A percentile compares a stretch with the other conserved stretches of the same genome.
Conservation (phyloP, 2,329 filamentous ascomycete genomes). For the Colletotrichum sp. region DNA sequence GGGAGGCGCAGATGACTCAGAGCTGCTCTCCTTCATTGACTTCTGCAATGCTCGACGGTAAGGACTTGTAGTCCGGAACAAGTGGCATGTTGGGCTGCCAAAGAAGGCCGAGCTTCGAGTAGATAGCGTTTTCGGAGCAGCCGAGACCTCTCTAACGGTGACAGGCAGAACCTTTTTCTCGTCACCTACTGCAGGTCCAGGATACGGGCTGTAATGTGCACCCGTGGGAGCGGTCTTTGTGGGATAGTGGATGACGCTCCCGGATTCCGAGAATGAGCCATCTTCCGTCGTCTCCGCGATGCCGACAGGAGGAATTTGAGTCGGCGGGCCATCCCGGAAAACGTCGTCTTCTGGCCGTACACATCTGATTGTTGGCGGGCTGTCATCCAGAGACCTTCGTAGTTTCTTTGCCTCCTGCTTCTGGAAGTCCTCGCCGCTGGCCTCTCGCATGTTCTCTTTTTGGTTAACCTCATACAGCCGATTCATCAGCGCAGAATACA, state of each 20-base stretch:
- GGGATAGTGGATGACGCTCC: neutral
- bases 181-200: neutral
- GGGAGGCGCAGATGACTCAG: neutral
- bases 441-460: neutral
- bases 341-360: constrained; percentile 38
- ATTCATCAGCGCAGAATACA: constrained; percentile 71
- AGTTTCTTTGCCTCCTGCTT: neutral
- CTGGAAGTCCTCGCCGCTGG: neutral
- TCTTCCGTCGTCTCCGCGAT: neutral
- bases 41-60: constrained; percentile 58
- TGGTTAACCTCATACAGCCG: constrained; percentile 47
- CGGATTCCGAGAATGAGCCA: neutral
- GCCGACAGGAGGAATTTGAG: neutral
- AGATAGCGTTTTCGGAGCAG: constrained; percentile 33
- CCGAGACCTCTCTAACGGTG: constrained; percentile 16
- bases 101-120: constrained; percentile 56
- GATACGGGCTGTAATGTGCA: neutral
- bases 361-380: constrained; percentile 30
- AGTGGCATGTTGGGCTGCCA: constrained; percentile 53
- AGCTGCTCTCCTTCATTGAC: constrained; percentile 41
- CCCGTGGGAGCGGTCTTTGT: neutral
- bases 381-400: neutral
- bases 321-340: constrained; percentile 26
- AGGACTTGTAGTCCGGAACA: constrained; percentile 61
- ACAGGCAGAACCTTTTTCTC: neutral